phyloP scores from a whole-genome alignment of 2,329 filamentous ascomycete genomes.

The Colletotrichum scovillei region DNA sequence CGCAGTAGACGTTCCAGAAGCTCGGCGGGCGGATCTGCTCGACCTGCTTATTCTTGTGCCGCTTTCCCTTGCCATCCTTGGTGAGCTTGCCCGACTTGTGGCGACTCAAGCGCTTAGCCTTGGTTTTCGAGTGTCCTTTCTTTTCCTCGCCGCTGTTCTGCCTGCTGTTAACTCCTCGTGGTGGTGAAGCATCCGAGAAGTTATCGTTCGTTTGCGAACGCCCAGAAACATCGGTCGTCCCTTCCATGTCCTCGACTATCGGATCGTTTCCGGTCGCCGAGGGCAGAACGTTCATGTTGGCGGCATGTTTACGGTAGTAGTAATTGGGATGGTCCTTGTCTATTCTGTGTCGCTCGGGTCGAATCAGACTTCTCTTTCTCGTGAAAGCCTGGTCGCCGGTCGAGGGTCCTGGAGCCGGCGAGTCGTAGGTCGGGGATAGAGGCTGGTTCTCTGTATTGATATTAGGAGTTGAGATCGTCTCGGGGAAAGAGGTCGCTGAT shows the following conservation, averaged over 20 bases:
- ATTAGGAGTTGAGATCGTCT: constrained; percentile 67
- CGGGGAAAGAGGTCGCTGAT: constrained; percentile 68
- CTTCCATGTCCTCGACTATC: constrained; percentile 81
- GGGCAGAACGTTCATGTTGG: constrained; percentile 89
- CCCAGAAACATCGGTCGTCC: constrained; percentile 65
- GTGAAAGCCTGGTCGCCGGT: constrained; percentile 50
- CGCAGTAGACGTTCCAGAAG: constrained; percentile 95
- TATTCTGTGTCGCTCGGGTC: constrained; percentile 88
- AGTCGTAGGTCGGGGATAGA: constrained; percentile 61
- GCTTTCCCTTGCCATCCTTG: constrained; percentile 67
- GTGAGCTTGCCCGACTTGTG: constrained; percentile 72
- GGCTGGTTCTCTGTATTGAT: constrained; percentile 66
- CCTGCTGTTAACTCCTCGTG: constrained; percentile 44
- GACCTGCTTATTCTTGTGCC: constrained; percentile 53
- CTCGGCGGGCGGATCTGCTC: constrained; percentile 83
- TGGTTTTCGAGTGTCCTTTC: constrained; percentile 46
- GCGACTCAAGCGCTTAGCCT: constrained; percentile 52
- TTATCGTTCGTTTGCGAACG: constrained; percentile 55
- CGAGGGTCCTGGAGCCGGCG: constrained; percentile 37
- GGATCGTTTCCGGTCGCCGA: constrained; percentile 95
- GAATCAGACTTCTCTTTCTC: constrained; percentile 89
- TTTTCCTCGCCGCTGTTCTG: constrained; percentile 49
- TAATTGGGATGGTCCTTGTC: constrained; percentile 93
- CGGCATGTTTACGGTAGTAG: constrained; percentile 93
- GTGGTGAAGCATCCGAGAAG: constrained; percentile 54